Percentiles rank a stretch among this genome's conserved stretches.
These are phyloP conservation scores for Eucalyptus cloeziana DNA, from an alignment of 345 rosid genomes.

Conservation along the genomic window DNA sequence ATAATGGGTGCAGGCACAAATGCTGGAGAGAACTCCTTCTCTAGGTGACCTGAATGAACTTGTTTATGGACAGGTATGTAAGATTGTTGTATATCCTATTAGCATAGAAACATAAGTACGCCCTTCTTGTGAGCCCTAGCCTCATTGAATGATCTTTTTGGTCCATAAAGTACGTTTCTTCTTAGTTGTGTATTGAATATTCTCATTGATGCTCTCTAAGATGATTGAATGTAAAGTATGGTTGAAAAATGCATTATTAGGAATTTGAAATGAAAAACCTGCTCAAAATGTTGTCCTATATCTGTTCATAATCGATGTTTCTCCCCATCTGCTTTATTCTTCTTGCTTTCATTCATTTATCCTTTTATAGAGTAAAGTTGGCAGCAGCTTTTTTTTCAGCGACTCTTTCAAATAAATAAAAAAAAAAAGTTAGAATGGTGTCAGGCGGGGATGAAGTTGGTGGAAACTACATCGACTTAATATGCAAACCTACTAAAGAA, in stretches of 20 bases:
- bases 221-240: neutral
- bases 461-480: neutral
- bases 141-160: neutral
- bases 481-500: neutral
- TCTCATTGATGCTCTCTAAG: neutral
- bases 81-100: neutral
- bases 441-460: neutral
- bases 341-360: neutral
- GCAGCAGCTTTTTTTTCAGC: neutral
- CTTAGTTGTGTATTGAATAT: neutral
- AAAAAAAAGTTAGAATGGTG: neutral
- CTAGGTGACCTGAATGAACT: constrained; percentile 90
- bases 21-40: constrained; percentile 88
- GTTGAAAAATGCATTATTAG: neutral
- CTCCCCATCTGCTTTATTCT: neutral
- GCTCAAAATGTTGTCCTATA: neutral
- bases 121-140: neutral
- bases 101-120: neutral
- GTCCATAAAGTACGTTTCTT: neutral
- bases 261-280: neutral
- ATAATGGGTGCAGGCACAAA: constrained; percentile 42
- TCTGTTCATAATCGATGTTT: neutral
- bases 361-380: neutral
- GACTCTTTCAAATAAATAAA: neutral
- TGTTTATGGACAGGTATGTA: constrained; percentile 86